A percentile compares a stretch with the other conserved stretches of the same genome.
These are phyloP conservation scores for Pichia sp. DNA, from an alignment of 1,139 yeast genomes.

Conservation along the genomic window DNA sequence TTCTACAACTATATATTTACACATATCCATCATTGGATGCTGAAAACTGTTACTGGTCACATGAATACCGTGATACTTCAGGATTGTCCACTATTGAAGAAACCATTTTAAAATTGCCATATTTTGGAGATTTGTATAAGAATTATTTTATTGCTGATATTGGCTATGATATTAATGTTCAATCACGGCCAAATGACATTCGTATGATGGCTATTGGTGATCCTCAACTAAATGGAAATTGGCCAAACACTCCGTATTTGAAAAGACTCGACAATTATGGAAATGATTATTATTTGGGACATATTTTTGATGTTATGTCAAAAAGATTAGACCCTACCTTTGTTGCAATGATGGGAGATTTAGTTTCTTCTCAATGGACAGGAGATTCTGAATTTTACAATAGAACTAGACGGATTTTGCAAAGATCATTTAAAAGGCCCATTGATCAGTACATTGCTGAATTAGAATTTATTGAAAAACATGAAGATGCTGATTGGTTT, in stretches of 20 bases:
- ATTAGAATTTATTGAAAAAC: conserved; percentile 40
- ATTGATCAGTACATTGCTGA: conserved; percentile 43
- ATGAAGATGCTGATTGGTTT: conserved; percentile 52
- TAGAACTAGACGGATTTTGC: conserved; percentile 66
- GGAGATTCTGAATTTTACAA: conserved; percentile 75
- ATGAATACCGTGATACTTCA: conserved; percentile 18
- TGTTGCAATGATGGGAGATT: conserved; percentile 87
- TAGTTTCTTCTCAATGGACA: conserved; percentile 95
- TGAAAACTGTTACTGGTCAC: conserved; percentile 52
- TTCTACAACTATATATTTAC: conserved; percentile 55
- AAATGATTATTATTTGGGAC: conserved; percentile 83
- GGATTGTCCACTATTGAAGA: conserved; percentile 17
- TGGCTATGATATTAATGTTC: conserved; percentile 16
- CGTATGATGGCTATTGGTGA: conserved; percentile 82
- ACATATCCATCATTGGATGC: conserved; percentile 63
- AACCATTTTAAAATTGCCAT: conserved; percentile 28
- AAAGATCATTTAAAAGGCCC: conserved; percentile 55
- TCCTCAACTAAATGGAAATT: conserved; percentile 90
- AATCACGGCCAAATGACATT: conserved; percentile 36
- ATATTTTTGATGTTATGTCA: conserved; percentile 64
- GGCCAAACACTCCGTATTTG: conserved; percentile 64
- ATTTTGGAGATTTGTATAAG: conserved; percentile 33
- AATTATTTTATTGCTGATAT: conserved; percentile 23
- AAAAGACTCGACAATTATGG: conserved; percentile 79
- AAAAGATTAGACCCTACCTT: conserved; percentile 62